Evolutionary conservation across 2,329 filamentous ascomycete genomes (phyloP).

Genomic region (Aspergillus ochraceoroseus): DNA sequence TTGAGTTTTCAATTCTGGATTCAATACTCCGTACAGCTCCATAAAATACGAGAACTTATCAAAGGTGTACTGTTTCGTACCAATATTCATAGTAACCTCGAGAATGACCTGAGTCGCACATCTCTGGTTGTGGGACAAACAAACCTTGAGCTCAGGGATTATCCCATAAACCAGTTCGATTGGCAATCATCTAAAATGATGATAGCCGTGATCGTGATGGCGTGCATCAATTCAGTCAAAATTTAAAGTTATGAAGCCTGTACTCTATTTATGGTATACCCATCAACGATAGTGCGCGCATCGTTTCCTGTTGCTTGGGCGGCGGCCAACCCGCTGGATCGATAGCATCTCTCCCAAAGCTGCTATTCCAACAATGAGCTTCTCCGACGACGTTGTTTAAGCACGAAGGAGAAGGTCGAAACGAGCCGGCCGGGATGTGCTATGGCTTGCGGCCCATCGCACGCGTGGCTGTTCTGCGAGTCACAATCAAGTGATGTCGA

Average conservation of each 20-base stretch:
- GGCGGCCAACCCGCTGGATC: conserved; percentile 2
- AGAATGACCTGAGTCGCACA: too few species aligned
- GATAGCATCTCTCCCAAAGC: neutral
- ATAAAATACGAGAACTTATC: too few species aligned
- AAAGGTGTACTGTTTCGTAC: too few species aligned
- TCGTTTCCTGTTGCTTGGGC: neutral
- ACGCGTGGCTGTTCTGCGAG: conserved; percentile 21
- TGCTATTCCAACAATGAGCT: conserved; percentile 11
- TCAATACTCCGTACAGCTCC: too few species aligned
- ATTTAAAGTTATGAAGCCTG: conserved; percentile 17
- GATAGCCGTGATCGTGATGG: too few species aligned
- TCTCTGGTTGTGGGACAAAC: too few species aligned
- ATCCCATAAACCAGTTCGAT: neutral
- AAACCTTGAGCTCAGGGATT: neutral
- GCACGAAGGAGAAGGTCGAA: conserved; percentile 2
- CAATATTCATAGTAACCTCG: too few species aligned
- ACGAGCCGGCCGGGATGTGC: conserved; percentile 10
- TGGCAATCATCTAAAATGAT: too few species aligned
- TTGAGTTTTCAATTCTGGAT: neutral
- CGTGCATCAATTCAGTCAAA: conserved; percentile 11
- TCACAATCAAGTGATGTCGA: conserved; percentile 15
- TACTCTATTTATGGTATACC: conserved; percentile 8
- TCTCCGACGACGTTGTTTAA: too few species aligned
- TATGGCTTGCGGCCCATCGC: conserved; percentile 20
- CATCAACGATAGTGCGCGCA: too few species aligned